phyloP scores from a whole-genome alignment of 1,139 yeast genomes.

The Saccharomyces hybrid region DNA sequence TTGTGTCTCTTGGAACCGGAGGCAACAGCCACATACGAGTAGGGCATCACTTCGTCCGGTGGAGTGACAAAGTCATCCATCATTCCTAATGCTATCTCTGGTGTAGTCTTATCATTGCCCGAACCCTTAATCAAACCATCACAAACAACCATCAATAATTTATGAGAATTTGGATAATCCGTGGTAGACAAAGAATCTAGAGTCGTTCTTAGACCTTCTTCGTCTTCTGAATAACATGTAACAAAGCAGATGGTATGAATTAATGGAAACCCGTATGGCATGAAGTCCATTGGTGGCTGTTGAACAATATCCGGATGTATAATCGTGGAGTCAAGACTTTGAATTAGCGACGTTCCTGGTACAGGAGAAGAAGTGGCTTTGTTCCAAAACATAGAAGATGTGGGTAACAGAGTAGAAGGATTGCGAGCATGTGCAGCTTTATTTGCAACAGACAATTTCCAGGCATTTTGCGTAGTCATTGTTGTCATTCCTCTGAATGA shows the following conservation, averaged over 20 bases:
- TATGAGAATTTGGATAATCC: constrained; percentile 91
- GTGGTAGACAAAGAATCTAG: constrained; percentile 88
- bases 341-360: constrained; percentile 22
- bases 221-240: constrained; percentile 93
- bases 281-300: constrained; percentile 84
- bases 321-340: constrained; percentile 58
- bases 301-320: constrained; percentile 69
- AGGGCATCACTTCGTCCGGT: constrained; percentile 67
- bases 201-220: constrained; percentile 75
- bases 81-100: constrained; percentile 80
- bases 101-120: constrained; percentile 79
- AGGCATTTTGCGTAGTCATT: constrained; percentile 32
- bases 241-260: constrained; percentile 79
- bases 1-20: constrained; percentile 89
- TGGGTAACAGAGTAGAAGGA: constrained; percentile 6
- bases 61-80: constrained; percentile 76
- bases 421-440: constrained; percentile 9
- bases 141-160: constrained; percentile 73
- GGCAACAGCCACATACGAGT: constrained; percentile 91
- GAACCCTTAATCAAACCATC: constrained; percentile 94
- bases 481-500: constrained; percentile 30
- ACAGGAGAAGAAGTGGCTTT: constrained; percentile 3
- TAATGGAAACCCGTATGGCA: constrained; percentile 82
- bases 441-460: constrained; percentile 8
- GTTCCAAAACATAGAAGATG: constrained; percentile 9